Conservation (phyloP, 2,329 filamentous ascomycete genomes). For the Chrysoporthe cubensis region DNA sequence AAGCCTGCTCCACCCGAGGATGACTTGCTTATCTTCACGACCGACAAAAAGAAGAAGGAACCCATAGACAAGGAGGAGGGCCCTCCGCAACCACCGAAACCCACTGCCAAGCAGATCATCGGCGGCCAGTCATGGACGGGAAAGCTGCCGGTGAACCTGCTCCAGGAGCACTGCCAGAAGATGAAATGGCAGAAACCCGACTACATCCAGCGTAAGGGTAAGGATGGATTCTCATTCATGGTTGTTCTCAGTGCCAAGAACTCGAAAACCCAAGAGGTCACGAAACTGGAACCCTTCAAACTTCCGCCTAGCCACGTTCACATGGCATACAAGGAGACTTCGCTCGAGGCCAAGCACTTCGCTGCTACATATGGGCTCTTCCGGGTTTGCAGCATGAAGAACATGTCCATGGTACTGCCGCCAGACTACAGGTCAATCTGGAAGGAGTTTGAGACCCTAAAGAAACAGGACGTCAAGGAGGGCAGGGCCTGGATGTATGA, state of each 20-base stretch:
- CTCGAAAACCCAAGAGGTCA: conserved; percentile 79
- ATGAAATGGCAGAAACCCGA: conserved; percentile 95
- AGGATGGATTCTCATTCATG: conserved; percentile 76
- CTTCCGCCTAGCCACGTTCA: conserved; percentile 78
- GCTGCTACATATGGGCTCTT: conserved; percentile 91
- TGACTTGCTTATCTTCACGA: conserved; percentile 61
- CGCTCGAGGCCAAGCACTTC: conserved; percentile 90
- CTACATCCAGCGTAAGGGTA: conserved; percentile 71
- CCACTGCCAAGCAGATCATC: conserved; percentile 78
- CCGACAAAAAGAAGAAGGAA: conserved; percentile 50
- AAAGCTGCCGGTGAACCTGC: conserved; percentile 90
- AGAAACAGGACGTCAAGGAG: conserved; percentile 77
- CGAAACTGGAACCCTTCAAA: conserved; percentile 78
- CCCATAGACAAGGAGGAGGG: conserved; percentile 39
- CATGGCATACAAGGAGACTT: conserved; percentile 74
- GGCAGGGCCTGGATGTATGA: conserved; percentile 92
- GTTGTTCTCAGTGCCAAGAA: conserved; percentile 79
- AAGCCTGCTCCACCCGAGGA: conserved; percentile 45
- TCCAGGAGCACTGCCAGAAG: conserved; percentile 94
- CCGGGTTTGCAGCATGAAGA: conserved; percentile 92
- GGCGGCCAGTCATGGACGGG: conserved; percentile 97
- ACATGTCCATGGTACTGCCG: conserved; percentile 91
- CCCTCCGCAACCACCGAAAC: conserved; percentile 55
- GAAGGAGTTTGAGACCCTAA: conserved; percentile 87
- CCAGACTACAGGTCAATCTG: conserved; percentile 88